A percentile compares a stretch with the other conserved stretches of the same genome.
These are phyloP conservation scores for Pyricularia sp. DNA, from an alignment of 2,329 filamentous ascomycete species.

Conservation along the genomic window DNA sequence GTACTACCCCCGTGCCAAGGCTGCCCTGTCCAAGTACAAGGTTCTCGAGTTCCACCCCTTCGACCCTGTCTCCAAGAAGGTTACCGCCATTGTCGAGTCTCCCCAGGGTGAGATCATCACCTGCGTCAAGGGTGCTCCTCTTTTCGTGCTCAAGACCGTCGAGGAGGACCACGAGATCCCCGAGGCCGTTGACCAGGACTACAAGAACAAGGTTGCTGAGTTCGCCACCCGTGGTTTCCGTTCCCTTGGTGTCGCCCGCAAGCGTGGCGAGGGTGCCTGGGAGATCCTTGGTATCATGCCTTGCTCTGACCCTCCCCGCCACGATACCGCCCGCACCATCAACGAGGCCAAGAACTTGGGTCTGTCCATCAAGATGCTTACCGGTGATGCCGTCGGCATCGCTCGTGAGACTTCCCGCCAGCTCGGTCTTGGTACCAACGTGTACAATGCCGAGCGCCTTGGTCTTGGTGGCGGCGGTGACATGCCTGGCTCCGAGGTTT, in stretches of 20 bases:
- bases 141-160: conserved; percentile 77
- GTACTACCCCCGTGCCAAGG: conserved; percentile 63
- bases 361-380: conserved; percentile 91
- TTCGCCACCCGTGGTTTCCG: conserved; percentile 89
- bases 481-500: conserved; percentile 87
- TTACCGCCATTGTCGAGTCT: conserved; percentile 65
- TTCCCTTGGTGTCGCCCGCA: conserved; percentile 84
- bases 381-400: conserved; percentile 87
- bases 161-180: conserved; percentile 73
- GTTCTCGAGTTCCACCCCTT: conserved; percentile 64
- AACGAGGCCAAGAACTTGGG: conserved; percentile 79
- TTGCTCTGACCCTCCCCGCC: conserved; percentile 79
- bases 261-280: conserved; percentile 69
- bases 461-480: conserved; percentile 82
- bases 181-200: conserved; percentile 63
- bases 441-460: conserved; percentile 87
- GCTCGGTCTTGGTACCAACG: conserved; percentile 81
- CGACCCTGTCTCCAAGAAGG: conserved; percentile 70
- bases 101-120: conserved; percentile 72
- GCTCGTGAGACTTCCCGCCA: conserved; percentile 84
- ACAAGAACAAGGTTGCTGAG: conserved; percentile 86
- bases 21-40: conserved; percentile 64
- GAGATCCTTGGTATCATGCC: conserved; percentile 93
- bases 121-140: conserved; percentile 83
- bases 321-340: conserved; percentile 83